These are phyloP conservation scores for Penicillium coprophilum DNA, from an alignment of 495 filamentous ascomycete genomes.

Conservation along the genomic window DNA sequence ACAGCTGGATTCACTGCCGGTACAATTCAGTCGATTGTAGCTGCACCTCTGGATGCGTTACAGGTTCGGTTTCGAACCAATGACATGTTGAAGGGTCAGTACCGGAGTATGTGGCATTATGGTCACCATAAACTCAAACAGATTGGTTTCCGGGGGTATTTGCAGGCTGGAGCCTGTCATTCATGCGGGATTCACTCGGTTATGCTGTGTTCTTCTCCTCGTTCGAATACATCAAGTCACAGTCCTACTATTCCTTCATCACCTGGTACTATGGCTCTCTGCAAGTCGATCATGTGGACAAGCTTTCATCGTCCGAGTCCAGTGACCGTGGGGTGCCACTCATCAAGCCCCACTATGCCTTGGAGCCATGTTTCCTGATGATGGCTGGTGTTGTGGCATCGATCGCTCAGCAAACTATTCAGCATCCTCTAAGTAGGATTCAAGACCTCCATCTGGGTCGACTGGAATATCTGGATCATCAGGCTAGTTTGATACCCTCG, in stretches of 20 bases:
- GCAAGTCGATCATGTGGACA: conserved; percentile 31
- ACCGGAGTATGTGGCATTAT: conserved; percentile 82
- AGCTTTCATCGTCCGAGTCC: conserved; percentile 20
- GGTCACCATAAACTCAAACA: conserved; percentile 67
- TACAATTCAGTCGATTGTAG: conserved; percentile 72
- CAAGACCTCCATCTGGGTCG: conserved; percentile 78
- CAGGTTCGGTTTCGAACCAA: conserved; percentile 73
- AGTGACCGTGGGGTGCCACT: conserved; percentile 43
- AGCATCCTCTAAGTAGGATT: conserved; percentile 72
- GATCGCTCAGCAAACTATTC: conserved; percentile 71
- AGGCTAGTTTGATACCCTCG: conserved; percentile 50
- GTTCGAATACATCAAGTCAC: conserved; percentile 86
- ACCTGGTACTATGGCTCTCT: conserved; percentile 71
- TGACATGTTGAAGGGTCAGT: conserved; percentile 66
- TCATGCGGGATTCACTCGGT: conserved; percentile 79
- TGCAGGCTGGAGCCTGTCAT: conserved; percentile 75
- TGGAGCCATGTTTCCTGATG: conserved; percentile 80
- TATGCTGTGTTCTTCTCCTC: conserved; percentile 80
- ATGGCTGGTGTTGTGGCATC: conserved; percentile 75
- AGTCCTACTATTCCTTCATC: conserved; percentile 78
- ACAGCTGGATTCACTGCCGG: conserved; percentile 76
- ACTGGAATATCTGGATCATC: conserved; percentile 73
- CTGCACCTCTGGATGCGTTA: conserved; percentile 85
- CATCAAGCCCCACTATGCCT: conserved; percentile 79
- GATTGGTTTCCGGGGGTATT: conserved; percentile 82